Conservation (phyloP, 495 filamentous ascomycete genomes). For the Hypoxylon fuscum region DNA sequence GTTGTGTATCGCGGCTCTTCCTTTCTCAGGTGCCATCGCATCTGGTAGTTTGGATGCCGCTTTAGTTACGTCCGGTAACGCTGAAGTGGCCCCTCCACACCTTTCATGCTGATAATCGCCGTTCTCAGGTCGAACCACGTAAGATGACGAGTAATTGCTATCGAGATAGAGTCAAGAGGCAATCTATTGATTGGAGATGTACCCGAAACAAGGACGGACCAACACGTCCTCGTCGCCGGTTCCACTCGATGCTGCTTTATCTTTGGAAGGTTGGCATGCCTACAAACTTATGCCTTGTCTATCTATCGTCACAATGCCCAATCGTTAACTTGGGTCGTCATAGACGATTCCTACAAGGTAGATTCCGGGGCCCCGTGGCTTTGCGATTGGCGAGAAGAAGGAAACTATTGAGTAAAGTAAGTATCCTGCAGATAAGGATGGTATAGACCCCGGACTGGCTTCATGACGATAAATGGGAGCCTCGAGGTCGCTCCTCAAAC, state of each 20-base stretch:
- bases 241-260: constrained; percentile 38
- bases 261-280: constrained; percentile 9
- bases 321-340: constrained; percentile 26
- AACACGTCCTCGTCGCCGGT: constrained; percentile 26
- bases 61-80: constrained; percentile 42
- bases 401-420: constrained; percentile 18
- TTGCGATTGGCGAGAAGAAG: constrained; percentile 26
- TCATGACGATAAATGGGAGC: constrained; percentile 37
- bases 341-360: constrained; percentile 25
- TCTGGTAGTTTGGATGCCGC: constrained; percentile 40
- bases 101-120: constrained; percentile 31
- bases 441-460: constrained; percentile 6
- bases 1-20: constrained; percentile 38
- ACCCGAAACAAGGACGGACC: constrained; percentile 20
- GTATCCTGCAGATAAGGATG: constrained; percentile 28
- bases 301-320: constrained; percentile 36
- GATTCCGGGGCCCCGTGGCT: constrained; percentile 25
- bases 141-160: constrained; percentile 21
- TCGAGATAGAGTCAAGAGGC: constrained; percentile 28
- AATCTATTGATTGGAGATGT: constrained; percentile 31
- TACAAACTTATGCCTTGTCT: constrained; percentile 33
- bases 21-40: constrained; percentile 37
- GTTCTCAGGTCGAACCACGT: constrained; percentile 33
- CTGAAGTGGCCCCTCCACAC: constrained; percentile 41
- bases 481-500: background rate